Evolutionary conservation across 768 basidiomycete genomes (phyloP).

Genomic region (Amanita brunnescens): DNA sequence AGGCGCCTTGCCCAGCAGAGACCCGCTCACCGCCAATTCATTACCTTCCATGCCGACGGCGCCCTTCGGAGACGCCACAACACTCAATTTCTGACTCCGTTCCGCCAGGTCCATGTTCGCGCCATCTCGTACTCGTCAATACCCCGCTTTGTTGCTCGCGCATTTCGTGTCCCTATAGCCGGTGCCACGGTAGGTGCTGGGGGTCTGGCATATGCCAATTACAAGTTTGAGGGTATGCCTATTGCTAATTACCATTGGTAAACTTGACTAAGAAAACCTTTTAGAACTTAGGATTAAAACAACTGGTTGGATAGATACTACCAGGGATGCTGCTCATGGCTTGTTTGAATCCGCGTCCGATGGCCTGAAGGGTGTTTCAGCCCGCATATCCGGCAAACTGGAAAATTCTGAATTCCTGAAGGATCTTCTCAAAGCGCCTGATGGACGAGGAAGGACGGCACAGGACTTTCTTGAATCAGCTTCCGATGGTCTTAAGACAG

Average conservation of each 20-base stretch:
- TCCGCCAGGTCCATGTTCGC: constrained; percentile 65
- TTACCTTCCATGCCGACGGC: constrained; percentile 47
- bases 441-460: constrained; percentile 14
- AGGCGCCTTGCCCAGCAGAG: constrained; percentile 27
- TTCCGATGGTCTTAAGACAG: constrained; percentile 54
- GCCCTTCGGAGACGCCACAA: constrained; percentile 42
- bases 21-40: constrained; percentile 43
- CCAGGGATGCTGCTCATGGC: constrained; percentile 61
- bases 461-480: constrained; percentile 67
- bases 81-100: constrained; percentile 19
- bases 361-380: constrained; percentile 50
- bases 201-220: constrained; percentile 89
- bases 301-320: constrained; percentile 52
- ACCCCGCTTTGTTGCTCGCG: constrained; percentile 80
- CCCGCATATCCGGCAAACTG: constrained; percentile 45
- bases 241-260: neutral
- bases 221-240: constrained; percentile 85
- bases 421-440: constrained; percentile 36
- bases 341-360: constrained; percentile 67
- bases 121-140: constrained; percentile 82
- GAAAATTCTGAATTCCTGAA: constrained; percentile 63
- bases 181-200: constrained; percentile 88
- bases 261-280: constrained; percentile 1
- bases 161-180: constrained; percentile 83
- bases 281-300: constrained; percentile 68